These are phyloP conservation scores for Hymenoscyphus fraxineus DNA, from an alignment of 2,329 filamentous ascomycete species.

Conservation along the genomic window DNA sequence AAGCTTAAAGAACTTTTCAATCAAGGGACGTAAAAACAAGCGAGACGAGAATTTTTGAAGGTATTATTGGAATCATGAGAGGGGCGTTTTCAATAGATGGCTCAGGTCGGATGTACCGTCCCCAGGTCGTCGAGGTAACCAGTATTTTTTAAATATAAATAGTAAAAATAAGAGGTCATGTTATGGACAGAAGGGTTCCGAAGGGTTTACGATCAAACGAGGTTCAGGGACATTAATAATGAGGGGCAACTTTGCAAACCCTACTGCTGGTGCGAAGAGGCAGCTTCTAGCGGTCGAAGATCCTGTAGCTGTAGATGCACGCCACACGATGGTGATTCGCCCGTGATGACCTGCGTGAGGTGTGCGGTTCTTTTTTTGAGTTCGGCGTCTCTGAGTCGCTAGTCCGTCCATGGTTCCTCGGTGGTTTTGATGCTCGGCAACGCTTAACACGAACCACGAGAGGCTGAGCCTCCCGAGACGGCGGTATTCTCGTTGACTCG, in stretches of 20 bases:
- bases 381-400: not conserved
- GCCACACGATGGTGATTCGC: not conserved
- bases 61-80: not conserved
- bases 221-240: not conserved
- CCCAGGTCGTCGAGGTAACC: not conserved
- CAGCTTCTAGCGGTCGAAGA: not conserved
- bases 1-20: not conserved
- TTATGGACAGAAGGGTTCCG: not conserved
- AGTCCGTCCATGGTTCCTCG: not conserved
- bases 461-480: not conserved
- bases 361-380: not conserved
- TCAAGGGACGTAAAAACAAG: not conserved
- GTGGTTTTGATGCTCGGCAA: not conserved
- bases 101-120: not conserved
- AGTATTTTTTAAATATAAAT: not conserved
- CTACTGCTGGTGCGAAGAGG: not conserved
- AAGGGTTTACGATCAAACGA: not conserved
- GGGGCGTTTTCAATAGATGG: no score
- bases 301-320: not conserved
- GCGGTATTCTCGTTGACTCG: not conserved
- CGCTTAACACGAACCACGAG: not conserved
- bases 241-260: not conserved
- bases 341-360: not conserved
- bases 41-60: not conserved
- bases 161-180: not conserved